These are phyloP conservation scores for Globisporangium carolinianum DNA, from an alignment of 352 stramenopile genomes.

Conservation along the genomic window DNA sequence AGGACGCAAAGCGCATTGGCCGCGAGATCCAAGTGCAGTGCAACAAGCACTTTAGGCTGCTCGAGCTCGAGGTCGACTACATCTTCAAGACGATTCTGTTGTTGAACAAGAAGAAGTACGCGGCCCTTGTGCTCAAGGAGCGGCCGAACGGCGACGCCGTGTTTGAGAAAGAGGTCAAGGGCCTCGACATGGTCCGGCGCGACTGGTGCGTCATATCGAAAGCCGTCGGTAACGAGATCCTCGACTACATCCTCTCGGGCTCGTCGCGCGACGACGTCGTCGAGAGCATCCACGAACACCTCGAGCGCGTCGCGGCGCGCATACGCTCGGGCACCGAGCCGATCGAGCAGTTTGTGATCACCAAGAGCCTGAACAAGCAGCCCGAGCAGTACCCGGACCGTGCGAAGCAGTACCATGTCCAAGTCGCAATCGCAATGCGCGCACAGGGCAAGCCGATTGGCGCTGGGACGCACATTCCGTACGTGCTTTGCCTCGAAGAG, in stretches of 20 bases:
- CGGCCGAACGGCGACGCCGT: conserved; percentile 32
- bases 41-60: conserved; percentile 98
- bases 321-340: conserved; percentile 93
- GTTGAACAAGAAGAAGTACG: conserved; percentile 99
- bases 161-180: conserved; percentile 98
- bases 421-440: conserved; percentile 96
- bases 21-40: conserved; percentile 96
- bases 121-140: conserved; percentile 93
- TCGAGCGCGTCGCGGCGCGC: conserved; percentile 87
- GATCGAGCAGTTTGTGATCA: conserved; percentile 98
- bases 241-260: conserved; percentile 97
- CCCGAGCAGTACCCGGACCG: conserved; percentile 97
- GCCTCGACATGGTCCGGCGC: conserved; percentile 95
- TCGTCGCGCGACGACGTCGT: conserved; percentile 93
- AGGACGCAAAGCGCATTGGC: conserved; percentile 92
- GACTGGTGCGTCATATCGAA: conserved; percentile 99
- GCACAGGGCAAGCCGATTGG: conserved; percentile 94
- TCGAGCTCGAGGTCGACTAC: conserved; percentile 99
- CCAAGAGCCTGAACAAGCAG: conserved; percentile 99
- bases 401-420: conserved; percentile 95
- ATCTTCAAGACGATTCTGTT: conserved; percentile 99
- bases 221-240: conserved; percentile 92
- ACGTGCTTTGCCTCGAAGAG: conserved; percentile 93
- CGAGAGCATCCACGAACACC: conserved; percentile 95
- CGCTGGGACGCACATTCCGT: conserved; percentile 98